Evolutionary conservation across 768 basidiomycete species (phyloP).

Genomic region (Psilocybe subaeruginosa): DNA sequence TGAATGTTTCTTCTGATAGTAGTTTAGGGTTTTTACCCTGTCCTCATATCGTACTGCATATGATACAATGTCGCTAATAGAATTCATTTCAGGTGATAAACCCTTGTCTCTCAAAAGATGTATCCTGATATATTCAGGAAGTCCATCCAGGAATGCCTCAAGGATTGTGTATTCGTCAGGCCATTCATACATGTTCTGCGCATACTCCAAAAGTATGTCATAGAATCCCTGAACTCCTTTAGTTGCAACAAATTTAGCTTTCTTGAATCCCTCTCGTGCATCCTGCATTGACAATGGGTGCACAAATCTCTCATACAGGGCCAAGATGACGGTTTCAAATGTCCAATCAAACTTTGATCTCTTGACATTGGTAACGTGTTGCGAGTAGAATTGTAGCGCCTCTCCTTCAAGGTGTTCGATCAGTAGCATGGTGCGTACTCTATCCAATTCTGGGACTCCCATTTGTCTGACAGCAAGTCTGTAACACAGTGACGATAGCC

Average conservation of each 20-base stretch:
- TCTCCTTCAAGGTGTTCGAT: background rate
- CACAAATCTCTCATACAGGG: background rate
- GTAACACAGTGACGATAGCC: too few species aligned
- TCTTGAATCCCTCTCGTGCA: background rate
- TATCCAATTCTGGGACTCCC: too few species aligned
- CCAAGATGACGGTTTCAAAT: background rate
- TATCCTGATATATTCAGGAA: constrained; percentile 4
- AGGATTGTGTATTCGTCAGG: background rate
- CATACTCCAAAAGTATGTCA: background rate
- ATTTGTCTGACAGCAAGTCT: too few species aligned
- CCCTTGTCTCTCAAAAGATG: background rate
- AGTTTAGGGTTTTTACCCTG: background rate
- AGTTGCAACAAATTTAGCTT: background rate
- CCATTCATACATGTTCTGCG: background rate
- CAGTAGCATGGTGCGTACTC: background rate
- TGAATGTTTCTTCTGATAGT: background rate
- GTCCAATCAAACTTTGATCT: background rate
- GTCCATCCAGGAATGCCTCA: background rate
- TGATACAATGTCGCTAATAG: constrained; percentile 5
- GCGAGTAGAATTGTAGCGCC: background rate
- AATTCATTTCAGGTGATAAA: constrained; percentile 12
- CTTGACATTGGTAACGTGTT: background rate
- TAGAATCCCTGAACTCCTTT: constrained; percentile 1
- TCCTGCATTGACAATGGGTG: constrained; percentile 4
- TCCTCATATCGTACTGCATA: constrained; percentile 7